A percentile compares a stretch with the other conserved stretches of the same genome.
Conservation (phyloP, 2,329 filamentous ascomycete genomes). For the Hypocreales sp. region DNA sequence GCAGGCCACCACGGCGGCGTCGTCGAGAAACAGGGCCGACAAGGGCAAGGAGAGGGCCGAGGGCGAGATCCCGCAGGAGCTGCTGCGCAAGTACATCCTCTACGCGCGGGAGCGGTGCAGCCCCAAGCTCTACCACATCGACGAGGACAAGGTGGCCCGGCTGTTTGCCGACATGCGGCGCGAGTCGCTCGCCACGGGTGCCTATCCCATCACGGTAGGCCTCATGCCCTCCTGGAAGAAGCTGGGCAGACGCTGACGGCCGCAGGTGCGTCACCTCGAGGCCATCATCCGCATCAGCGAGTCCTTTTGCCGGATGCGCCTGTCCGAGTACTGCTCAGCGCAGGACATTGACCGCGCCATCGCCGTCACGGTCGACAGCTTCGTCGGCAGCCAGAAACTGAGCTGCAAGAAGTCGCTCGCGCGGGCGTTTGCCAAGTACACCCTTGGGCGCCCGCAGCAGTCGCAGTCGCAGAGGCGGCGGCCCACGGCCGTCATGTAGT, state of each 20-base stretch:
- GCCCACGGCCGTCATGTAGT: conserved; percentile 14
- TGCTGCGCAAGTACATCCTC: conserved; percentile 90
- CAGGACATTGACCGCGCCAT: conserved; percentile 95
- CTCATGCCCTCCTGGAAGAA: too few species aligned
- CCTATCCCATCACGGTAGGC: conserved; percentile 93
- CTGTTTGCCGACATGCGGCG: conserved; percentile 93
- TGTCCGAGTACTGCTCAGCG: conserved; percentile 86
- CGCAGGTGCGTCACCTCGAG: conserved; percentile 85
- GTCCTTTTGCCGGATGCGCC: conserved; percentile 90
- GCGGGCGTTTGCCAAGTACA: conserved; percentile 92
- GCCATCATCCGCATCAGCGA: conserved; percentile 94
- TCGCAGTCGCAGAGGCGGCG: conserved; percentile 15
- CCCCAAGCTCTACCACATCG: conserved; percentile 92
- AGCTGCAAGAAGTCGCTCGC: conserved; percentile 94
- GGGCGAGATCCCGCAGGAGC: conserved; percentile 74
- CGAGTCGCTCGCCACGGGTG: conserved; percentile 83
- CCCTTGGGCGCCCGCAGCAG: conserved; percentile 38
- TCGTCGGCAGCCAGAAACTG: conserved; percentile 91
- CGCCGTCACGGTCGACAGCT: conserved; percentile 89
- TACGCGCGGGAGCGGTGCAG: conserved; percentile 81
- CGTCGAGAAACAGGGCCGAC: conserved; percentile 13
- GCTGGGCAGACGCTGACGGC: too few species aligned
- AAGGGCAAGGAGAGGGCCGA: too few species aligned
- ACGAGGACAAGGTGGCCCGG: conserved; percentile 89
- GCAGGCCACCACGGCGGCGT: conserved; percentile 10